Percentiles rank a stretch among this genome's conserved stretches.
Evolutionary conservation across 495 filamentous ascomycete species (phyloP).

Genomic region (Penicillium argentinense): DNA sequence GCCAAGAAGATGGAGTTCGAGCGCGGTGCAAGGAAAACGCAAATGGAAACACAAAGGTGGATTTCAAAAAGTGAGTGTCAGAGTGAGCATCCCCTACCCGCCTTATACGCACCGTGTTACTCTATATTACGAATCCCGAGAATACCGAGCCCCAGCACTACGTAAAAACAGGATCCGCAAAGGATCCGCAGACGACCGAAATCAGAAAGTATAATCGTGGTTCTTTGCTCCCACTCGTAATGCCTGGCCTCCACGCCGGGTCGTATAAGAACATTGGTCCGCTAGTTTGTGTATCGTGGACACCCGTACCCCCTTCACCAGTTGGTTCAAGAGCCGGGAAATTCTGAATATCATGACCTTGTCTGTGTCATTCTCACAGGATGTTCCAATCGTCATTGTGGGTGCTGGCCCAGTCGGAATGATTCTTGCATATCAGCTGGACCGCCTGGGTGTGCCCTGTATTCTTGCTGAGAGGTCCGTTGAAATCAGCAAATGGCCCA

Average conservation of each 20-base stretch:
- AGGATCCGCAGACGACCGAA: not conserved
- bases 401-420: slow-evolving; percentile 24
- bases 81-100: too few species aligned
- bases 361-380: not conserved
- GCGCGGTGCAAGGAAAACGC: too few species aligned
- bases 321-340: not conserved
- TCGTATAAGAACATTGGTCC: not conserved
- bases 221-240: not conserved
- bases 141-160: not conserved
- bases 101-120: too few species aligned
- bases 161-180: not conserved
- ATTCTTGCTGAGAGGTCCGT: slow-evolving; percentile 18
- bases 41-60: too few species aligned
- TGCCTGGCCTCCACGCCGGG: not conserved
- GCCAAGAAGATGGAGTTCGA: too few species aligned
- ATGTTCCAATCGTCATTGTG: slow-evolving; percentile 13
- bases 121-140: not conserved
- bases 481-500: slow-evolving; percentile 32
- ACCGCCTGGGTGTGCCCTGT: slow-evolving; percentile 12
- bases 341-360: not conserved
- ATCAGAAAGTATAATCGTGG: not conserved
- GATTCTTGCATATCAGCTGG: slow-evolving; percentile 18
- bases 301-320: not conserved
- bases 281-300: not conserved
- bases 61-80: too few species aligned